Evolutionary conservation across 2,329 filamentous ascomycete genomes (phyloP).

Genomic region (Rhynchosporium graminicola): DNA sequence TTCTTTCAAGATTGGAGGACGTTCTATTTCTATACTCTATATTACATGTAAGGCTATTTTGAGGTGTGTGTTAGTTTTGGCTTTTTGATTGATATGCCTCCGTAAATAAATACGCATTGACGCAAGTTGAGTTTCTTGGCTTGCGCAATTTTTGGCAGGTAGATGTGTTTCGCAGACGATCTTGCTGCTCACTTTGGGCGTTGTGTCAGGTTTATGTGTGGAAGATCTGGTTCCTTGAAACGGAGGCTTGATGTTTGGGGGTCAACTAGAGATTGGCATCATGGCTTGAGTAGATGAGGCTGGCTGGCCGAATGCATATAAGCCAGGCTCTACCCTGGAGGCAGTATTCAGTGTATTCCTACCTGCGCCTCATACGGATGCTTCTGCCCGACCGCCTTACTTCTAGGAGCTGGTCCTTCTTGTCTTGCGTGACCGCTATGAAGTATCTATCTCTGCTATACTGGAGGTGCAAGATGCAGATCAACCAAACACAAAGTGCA

Average conservation of each 20-base stretch:
- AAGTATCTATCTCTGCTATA: background rate
- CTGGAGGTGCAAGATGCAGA: too few relatives aligned
- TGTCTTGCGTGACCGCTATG: background rate
- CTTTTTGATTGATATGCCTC: background rate
- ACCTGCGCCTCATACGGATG: slow-evolving; percentile 2
- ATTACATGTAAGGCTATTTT: too few relatives aligned
- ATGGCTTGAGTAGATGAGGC: slow-evolving; percentile 2
- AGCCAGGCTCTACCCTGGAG: background rate
- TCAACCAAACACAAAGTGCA: too few relatives aligned
- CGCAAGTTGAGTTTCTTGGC: background rate
- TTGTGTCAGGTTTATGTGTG: background rate
- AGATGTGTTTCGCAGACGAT: background rate
- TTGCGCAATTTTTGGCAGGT: background rate
- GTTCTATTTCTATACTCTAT: too few relatives aligned
- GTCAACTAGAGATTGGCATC: background rate
- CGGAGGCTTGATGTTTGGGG: background rate
- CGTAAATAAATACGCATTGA: background rate
- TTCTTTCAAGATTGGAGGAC: too few relatives aligned
- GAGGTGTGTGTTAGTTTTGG: background rate
- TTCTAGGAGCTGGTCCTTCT: background rate
- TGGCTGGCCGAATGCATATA: background rate
- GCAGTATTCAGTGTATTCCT: background rate
- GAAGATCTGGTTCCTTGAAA: background rate
- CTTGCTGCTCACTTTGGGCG: too few relatives aligned
- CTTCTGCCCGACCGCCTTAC: background rate